phyloP scores from a whole-genome alignment of 331 rosid genomes.

The Acacia concinna region DNA sequence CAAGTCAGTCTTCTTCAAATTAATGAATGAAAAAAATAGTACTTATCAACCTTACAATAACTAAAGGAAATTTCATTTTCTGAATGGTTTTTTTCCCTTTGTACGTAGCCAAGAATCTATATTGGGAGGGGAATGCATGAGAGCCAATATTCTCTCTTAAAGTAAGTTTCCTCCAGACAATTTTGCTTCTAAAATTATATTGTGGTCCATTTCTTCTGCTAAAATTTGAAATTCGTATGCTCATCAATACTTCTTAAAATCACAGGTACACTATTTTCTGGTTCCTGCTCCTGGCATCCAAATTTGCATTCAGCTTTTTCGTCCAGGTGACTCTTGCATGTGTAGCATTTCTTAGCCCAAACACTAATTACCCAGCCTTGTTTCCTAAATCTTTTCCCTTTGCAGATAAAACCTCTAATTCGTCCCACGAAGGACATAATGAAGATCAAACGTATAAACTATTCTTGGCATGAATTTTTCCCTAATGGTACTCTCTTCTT shows the following conservation, averaged over 20 bases:
- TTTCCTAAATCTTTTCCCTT: constrained; percentile 27
- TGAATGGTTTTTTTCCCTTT: constrained; percentile 23
- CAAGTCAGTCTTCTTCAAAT: no score
- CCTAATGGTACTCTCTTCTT: constrained; percentile 65
- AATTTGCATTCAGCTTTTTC: constrained; percentile 45
- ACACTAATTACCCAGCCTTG: constrained; percentile 20
- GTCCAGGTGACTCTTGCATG: constrained; percentile 41
- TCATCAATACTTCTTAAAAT: constrained; percentile 14
- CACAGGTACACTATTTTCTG: constrained; percentile 58
- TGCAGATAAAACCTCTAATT: constrained; percentile 86
- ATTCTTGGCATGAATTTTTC: constrained; percentile 88
- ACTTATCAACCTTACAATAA: neutral
- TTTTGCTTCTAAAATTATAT: constrained; percentile 6
- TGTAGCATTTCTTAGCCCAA: neutral
- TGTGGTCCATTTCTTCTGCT: constrained; percentile 7
- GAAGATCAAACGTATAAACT: constrained; percentile 63
- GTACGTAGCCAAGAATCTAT: constrained; percentile 83
- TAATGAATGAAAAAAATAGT: neutral
- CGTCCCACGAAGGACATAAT: constrained; percentile 84
- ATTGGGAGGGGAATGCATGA: constrained; percentile 99
- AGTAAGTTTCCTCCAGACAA: constrained; percentile 57
- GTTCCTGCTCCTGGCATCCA: constrained; percentile 49
- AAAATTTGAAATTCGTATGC: constrained; percentile 9
- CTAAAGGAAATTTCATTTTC: constrained; percentile 15
- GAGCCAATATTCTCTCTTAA: constrained; percentile 78